Percentiles rank a stretch among this genome's conserved stretches.
These are phyloP conservation scores for Pseudodiploospora longispora DNA, from an alignment of 2,329 filamentous ascomycete species.

Conservation along the genomic window DNA sequence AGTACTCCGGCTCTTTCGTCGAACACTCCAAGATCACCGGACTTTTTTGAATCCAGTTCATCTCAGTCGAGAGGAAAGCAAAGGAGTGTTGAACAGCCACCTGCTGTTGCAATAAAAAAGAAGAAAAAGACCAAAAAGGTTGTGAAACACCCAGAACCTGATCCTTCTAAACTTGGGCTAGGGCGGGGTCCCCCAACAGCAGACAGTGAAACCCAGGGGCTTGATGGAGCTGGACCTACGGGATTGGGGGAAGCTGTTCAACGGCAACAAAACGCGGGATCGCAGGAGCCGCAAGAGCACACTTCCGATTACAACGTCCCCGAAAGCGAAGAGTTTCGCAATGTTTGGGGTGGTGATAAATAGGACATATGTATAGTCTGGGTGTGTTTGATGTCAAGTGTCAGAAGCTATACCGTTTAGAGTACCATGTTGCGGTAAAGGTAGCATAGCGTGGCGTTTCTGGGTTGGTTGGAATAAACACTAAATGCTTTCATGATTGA, in stretches of 20 bases:
- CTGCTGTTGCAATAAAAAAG: slow-evolving; percentile 27
- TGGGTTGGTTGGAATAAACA: slow-evolving; percentile 4
- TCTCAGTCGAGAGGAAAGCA: slow-evolving; percentile 18
- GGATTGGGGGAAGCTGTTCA: slow-evolving; percentile 12
- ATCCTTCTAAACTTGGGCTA: slow-evolving; percentile 19
- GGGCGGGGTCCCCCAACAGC: slow-evolving; percentile 14
- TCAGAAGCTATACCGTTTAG: too few species aligned
- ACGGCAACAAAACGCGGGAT: slow-evolving; percentile 1
- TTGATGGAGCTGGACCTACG: slow-evolving; percentile 1
- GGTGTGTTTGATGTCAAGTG: neutral
- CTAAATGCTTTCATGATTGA: neutral
- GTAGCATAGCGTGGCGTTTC: slow-evolving; percentile 21
- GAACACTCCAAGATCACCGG: slow-evolving; percentile 5
- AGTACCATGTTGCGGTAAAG: too few species aligned
- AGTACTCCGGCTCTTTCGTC: neutral
- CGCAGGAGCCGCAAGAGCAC: slow-evolving; percentile 9
- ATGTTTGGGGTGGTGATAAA: slow-evolving; percentile 31
- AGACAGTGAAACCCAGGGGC: slow-evolving; percentile 1
- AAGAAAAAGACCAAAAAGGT: slow-evolving; percentile 30
- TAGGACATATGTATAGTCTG: neutral
- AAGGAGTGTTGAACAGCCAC: slow-evolving; percentile 13
- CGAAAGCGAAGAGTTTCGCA: slow-evolving; percentile 36
- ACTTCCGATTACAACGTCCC: slow-evolving; percentile 20
- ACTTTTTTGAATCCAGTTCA: slow-evolving; percentile 19
- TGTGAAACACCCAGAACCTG: slow-evolving; percentile 25